Percentiles rank a stretch among this genome's conserved stretches.
Evolutionary conservation across 306 rosid genomes (phyloP).

Genomic region (Vigna radiata): DNA sequence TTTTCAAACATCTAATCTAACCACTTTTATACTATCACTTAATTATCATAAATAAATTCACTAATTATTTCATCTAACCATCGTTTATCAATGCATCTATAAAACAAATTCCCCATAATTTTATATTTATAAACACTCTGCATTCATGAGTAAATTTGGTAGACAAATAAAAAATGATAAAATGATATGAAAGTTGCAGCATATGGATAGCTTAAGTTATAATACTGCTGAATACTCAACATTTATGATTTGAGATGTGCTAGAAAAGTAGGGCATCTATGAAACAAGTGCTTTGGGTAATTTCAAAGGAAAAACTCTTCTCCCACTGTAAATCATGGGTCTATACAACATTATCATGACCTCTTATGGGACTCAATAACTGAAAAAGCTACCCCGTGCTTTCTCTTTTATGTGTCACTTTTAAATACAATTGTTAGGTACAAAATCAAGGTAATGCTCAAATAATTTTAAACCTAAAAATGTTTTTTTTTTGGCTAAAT

Average conservation of each 20-base stretch:
- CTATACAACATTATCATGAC: neutral
- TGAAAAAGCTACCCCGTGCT: too few species aligned
- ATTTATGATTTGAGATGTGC: conserved; percentile 16
- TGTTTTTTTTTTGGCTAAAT: neutral
- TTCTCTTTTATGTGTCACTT: neutral
- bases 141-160: too few species aligned
- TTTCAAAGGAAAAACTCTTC: neutral
- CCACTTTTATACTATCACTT: neutral
- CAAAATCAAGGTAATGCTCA: neutral
- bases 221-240: neutral
- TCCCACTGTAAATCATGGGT: neutral
- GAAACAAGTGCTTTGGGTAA: conserved; percentile 13
- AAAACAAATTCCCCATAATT: too few species aligned
- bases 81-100: too few species aligned
- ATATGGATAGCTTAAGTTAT: neutral
- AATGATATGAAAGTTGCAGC: neutral
- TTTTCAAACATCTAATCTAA: neutral
- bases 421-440: neutral
- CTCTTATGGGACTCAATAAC: neutral
- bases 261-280: conserved; percentile 5
- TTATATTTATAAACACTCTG: too few species aligned
- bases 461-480: neutral
- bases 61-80: too few species aligned
- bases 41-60: too few species aligned
- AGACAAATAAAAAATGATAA: too few species aligned